Conservation (phyloP, 495 filamentous ascomycete genomes). For the Hypoxylon fragiforme region DNA sequence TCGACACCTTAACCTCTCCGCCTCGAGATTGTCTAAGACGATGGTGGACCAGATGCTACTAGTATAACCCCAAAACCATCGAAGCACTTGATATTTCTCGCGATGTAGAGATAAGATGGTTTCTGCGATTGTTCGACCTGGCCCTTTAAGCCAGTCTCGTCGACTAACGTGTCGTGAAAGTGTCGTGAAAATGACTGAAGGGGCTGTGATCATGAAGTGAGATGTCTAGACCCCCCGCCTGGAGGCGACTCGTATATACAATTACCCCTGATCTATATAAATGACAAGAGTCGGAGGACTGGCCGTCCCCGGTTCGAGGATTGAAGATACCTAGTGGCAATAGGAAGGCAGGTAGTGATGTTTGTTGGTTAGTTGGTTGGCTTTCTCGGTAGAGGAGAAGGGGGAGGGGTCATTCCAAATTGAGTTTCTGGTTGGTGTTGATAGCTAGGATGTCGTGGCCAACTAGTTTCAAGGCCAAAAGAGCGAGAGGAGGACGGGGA, state of each 20-base stretch:
- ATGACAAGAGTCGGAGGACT: constrained; percentile 9
- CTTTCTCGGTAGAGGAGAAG: background rate
- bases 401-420: constrained; percentile 3
- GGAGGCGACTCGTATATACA: background rate
- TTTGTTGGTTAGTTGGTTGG: no score
- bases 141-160: background rate
- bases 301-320: constrained; percentile 2
- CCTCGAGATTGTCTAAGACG: constrained; percentile 23
- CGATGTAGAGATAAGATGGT: background rate
- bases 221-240: background rate
- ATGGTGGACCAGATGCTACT: constrained; percentile 19
- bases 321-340: background rate
- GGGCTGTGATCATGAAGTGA: background rate
- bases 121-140: background rate
- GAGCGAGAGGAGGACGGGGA: background rate
- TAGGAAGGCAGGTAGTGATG: background rate
- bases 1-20: constrained; percentile 29
- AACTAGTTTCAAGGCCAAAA: background rate
- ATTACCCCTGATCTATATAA: constrained; percentile 2
- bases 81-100: no score
- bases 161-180: background rate
- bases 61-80: no score
- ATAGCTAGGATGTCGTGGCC: constrained; percentile 1
- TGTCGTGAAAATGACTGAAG: no score
- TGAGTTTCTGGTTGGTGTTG: constrained; percentile 2